Base-by-base conservation (phyloP, 768 basidiomycete genomes). In the Lactarius quietus region DNA sequence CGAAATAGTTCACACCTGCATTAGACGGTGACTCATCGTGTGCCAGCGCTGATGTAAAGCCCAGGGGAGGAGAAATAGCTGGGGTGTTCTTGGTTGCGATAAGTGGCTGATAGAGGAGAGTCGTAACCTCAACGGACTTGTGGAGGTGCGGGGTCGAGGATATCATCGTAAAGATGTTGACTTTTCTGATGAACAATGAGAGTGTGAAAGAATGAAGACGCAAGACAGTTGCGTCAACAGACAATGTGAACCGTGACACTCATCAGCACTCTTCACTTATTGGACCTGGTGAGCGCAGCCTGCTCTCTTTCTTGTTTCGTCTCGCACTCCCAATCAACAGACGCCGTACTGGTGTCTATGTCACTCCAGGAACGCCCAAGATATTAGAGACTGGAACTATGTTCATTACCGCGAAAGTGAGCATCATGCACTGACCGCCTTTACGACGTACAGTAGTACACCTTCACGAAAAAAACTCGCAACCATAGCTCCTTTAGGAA, bases 1-100 rank as follows among this genome's bases (percentile, higher is more conserved):
- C 74, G 73, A 98, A 90, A 83, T 98, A 94, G 67, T 91, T 92
- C 7, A 9, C 33, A 9, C 97, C 97, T 9, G 84, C 85, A 0
- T 82, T 89, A 20, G 82, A 76, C 23, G 82, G 76, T 14, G 82
- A 85, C 74, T 98, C 97, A 80, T 17, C 97, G 83, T 33, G 92
- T 87, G 29, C 97, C 97, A 2, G 93, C 95, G 74, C 98, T 95
- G 70, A 98, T 83, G 72, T 94, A 98, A 45, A 98, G 84, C 3
- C 96, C 97, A 1, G 96, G 83, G 0, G 94, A 89, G 39, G 95
- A 90, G 75, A 98, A 98, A 78, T 98, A 94, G 20, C 94, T 35
- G 94, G 95, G 4, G 90, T 90, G 2, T 84, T 80, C 76, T 97
- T 93, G 9, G 95, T 97, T 18, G 93, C 94, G 48, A 98, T 92